Base-by-base conservation (phyloP, 805 yeast genomes). In the Yamadazyma ubonensis region DNA sequence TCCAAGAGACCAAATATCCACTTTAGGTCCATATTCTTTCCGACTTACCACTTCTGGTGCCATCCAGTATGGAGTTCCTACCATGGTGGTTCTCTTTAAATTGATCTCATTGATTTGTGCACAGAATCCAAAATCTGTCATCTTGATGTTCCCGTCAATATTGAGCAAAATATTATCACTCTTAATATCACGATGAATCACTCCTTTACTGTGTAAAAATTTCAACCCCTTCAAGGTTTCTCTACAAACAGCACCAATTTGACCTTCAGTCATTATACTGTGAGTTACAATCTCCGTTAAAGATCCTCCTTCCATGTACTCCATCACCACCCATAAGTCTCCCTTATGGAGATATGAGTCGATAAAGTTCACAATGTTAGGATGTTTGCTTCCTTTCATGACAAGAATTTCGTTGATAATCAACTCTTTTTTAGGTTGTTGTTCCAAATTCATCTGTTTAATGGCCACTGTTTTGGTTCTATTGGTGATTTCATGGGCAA, bases 21-120 rank as follows among this genome's bases (percentile, higher is more conserved):
- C 96, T 59, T 93, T 90, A 34, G 95, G 93, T 25, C 95, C 99
- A 58, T 93, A 93, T 57, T 90, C 96, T 60, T 89, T 90, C 52
- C 95, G 79, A 14, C 90, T 80, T 19, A 93, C 96, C 39, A 93
- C 96, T 61, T 93, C 99, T 1, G 99, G 99, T 0, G 99, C 99
- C 99, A 93, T 93, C 99, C 99, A 93, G 61, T 93, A 93, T 10
- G 99, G 99, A 0, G 99, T 93, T 11, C 99, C 99, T 12, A 93
- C 99, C 96, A 93, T 88, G 4, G 99, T 93, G 3, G 96, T 89
- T 59, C 99, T 80, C 61, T 91, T 90, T 40, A 85, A 70, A 49
- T 86, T 84, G 39, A 56, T 46, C 41, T 57, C 65, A 44, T 63
- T 65, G 44, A 67, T 69, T 62, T 90, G 95, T 0, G 99, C 99